phyloP scores from a whole-genome alignment of 352 stramenopile species.

The Salisapilia sapeloensis region DNA sequence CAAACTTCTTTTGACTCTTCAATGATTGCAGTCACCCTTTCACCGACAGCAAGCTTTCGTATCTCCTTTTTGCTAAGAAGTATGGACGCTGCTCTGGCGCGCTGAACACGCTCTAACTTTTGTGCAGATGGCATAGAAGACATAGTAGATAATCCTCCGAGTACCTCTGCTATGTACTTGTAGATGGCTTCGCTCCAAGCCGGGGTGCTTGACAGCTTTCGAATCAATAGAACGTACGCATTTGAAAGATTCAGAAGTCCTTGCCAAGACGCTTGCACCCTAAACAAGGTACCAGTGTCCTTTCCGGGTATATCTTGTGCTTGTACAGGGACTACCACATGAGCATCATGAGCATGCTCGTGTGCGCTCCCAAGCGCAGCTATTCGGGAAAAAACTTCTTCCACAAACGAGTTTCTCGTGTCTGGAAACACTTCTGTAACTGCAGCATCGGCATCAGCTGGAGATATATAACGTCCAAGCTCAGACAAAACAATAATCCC shows the following conservation, averaged over 20 bases:
- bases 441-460: constrained; percentile 16
- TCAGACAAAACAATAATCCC: constrained; percentile 25
- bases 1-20: no score
- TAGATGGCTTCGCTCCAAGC: constrained; percentile 2
- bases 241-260: constrained; percentile 17
- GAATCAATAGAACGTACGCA: constrained; percentile 33
- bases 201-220: constrained; percentile 3
- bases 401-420: constrained; percentile 8
- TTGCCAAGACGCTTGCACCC: constrained; percentile 25
- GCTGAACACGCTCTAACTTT: no score
- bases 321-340: constrained; percentile 1
- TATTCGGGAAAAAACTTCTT: constrained; percentile 18
- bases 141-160: no score
- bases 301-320: constrained; percentile 2
- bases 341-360: constrained; percentile 1
- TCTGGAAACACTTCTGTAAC: constrained; percentile 11
- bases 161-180: constrained; percentile 2
- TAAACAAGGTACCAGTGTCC: constrained; percentile 4
- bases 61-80: no score
- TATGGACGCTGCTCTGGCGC: no score
- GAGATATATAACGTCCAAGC: constrained; percentile 12
- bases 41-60: no score
- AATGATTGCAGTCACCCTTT: no score
- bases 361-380: constrained; percentile 11
- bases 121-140: no score